These are phyloP conservation scores for Fusarium mangiferae DNA, from an alignment of 2,329 filamentous ascomycete species.

Conservation along the genomic window DNA sequence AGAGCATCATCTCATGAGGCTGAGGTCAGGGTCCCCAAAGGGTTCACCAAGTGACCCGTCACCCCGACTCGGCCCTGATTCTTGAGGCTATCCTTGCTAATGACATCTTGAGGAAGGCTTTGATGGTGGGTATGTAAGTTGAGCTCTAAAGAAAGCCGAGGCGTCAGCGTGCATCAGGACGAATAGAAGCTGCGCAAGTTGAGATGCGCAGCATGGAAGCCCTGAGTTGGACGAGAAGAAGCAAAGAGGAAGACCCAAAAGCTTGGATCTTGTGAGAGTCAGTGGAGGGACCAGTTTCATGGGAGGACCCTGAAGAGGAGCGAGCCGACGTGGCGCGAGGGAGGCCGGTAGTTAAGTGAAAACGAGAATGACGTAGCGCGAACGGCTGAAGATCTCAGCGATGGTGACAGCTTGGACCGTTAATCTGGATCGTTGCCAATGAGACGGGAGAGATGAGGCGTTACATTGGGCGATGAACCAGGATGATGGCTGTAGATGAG, in stretches of 20 bases:
- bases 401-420: constrained; percentile 24
- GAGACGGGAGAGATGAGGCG: constrained; percentile 25
- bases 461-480: constrained; percentile 12
- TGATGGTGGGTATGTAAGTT: constrained; percentile 32
- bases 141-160: constrained; percentile 25
- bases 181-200: constrained; percentile 4
- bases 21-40: constrained; percentile 10
- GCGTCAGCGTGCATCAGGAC: constrained; percentile 9
- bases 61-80: constrained; percentile 35
- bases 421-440: constrained; percentile 37
- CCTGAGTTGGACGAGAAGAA: constrained; percentile 18
- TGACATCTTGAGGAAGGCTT: constrained; percentile 35
- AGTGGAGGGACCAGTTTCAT: constrained; percentile 34
- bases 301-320: constrained; percentile 39
- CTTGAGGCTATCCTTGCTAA: constrained; percentile 35
- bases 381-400: constrained; percentile 32
- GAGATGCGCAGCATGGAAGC: constrained; percentile 16
- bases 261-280: constrained; percentile 32
- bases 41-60: constrained; percentile 7
- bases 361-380: constrained; percentile 36
- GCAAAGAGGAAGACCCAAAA: constrained; percentile 22
- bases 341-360: constrained; percentile 25
- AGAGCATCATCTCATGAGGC: neutral
- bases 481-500: constrained; percentile 45
- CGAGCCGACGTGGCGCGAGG: constrained; percentile 37